A percentile compares a stretch with the other conserved stretches of the same genome.
phyloP scores from a whole-genome alignment of 2,329 filamentous ascomycete species.

The Stemphylium vesicarium region DNA sequence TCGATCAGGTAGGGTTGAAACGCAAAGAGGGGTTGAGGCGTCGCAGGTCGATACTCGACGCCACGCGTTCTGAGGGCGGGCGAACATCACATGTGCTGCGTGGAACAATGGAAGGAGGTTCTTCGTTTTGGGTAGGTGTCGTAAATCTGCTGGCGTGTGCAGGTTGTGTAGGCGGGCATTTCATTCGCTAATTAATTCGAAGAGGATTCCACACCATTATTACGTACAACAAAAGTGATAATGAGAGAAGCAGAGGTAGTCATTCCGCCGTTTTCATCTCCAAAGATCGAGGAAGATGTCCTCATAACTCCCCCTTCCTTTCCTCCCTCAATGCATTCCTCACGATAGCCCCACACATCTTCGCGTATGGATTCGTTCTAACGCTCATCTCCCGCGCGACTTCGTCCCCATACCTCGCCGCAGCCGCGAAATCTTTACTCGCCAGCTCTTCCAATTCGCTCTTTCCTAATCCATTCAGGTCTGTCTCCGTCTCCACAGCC shows the following conservation, averaged over 20 bases:
- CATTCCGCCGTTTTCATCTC: too few species aligned
- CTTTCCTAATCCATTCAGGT: conserved; percentile 41
- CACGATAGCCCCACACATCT: conserved; percentile 67
- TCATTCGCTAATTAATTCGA: background rate
- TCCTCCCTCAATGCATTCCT: conserved; percentile 65
- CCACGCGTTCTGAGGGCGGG: background rate
- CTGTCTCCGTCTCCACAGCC: conserved; percentile 46
- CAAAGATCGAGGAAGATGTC: background rate
- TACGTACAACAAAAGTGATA: too few species aligned
- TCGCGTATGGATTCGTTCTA: conserved; percentile 67
- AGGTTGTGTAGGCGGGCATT: background rate
- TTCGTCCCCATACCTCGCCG: conserved; percentile 63
- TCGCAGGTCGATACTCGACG: background rate
- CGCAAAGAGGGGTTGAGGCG: background rate
- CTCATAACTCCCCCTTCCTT: conserved; percentile 19
- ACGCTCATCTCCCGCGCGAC: conserved; percentile 64
- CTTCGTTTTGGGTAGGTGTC: background rate
- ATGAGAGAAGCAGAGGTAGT: too few species aligned
- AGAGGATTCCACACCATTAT: too few species aligned
- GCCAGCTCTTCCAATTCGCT: conserved; percentile 62
- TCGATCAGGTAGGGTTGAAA: background rate
- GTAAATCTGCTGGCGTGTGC: background rate
- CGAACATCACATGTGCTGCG: too few species aligned
- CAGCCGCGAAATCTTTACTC: conserved; percentile 61
- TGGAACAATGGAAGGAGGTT: background rate